These are phyloP conservation scores for Pulveroboletus sp. DNA, from an alignment of 768 basidiomycete species.

Conservation along the genomic window DNA sequence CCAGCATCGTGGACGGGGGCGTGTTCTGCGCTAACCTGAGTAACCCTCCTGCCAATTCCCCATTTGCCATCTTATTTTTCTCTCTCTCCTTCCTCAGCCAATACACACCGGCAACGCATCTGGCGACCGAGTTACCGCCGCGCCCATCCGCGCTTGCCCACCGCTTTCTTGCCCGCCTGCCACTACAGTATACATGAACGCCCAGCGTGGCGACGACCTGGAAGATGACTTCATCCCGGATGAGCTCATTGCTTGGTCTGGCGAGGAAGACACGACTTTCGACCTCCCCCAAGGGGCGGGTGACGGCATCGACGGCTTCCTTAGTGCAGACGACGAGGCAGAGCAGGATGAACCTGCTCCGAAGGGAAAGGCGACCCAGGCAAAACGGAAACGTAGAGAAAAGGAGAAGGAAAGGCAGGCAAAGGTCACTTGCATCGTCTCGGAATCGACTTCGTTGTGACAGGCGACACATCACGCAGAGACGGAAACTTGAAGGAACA, in stretches of 20 bases:
- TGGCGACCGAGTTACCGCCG: no score
- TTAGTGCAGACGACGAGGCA: slow-evolving; percentile 43
- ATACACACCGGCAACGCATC: no score
- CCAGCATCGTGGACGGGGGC: slow-evolving; percentile 11
- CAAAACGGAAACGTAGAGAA: slow-evolving; percentile 70
- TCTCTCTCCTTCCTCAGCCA: not conserved
- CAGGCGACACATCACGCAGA: slow-evolving; percentile 37
- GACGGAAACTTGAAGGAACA: slow-evolving; percentile 54
- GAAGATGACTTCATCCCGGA: slow-evolving; percentile 79
- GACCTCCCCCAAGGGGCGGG: slow-evolving; percentile 25
- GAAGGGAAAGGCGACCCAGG: slow-evolving; percentile 21
- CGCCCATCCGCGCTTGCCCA: not conserved
- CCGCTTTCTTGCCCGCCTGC: not conserved
- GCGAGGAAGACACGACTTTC: slow-evolving; percentile 42
- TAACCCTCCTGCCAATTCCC: slow-evolving; percentile 3
- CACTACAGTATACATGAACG: slow-evolving; percentile 18
- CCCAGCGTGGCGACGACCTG: slow-evolving; percentile 66
- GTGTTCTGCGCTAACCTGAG: slow-evolving; percentile 17
- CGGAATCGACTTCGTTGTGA: slow-evolving; percentile 2
- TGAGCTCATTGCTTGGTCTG: slow-evolving; percentile 59
- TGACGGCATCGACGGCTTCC: slow-evolving; percentile 37
- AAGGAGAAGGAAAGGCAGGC: slow-evolving; percentile 69
- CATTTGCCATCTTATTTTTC: not conserved
- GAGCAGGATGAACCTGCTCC: slow-evolving; percentile 29
- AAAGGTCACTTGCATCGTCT: slow-evolving; percentile 44